These are phyloP conservation scores for Cladosporium sphaerospermum DNA, from an alignment of 2,329 filamentous ascomycete species.

Conservation along the genomic window DNA sequence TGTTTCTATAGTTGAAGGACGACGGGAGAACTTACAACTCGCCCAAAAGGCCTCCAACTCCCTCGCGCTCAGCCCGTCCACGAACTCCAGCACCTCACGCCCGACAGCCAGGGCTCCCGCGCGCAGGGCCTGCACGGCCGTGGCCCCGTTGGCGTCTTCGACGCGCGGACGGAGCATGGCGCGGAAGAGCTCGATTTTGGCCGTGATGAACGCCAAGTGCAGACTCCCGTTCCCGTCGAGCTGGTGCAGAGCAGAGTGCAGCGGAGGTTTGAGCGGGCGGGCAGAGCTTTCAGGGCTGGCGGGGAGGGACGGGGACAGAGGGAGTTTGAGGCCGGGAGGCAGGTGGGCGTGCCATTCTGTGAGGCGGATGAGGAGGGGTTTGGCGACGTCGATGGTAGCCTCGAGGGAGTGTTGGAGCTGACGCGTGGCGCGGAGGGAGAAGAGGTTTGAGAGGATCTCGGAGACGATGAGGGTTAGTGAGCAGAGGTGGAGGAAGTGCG, in stretches of 20 bases:
- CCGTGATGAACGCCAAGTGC: conserved; percentile 47
- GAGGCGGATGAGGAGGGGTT: conserved; percentile 44
- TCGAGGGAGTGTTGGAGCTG: conserved; percentile 41
- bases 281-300: conserved; percentile 10
- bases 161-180: conserved; percentile 41
- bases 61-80: conserved; percentile 24
- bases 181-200: conserved; percentile 48
- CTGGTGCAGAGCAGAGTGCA: conserved; percentile 32
- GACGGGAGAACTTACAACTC: conserved; percentile 23
- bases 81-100: conserved; percentile 27
- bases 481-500: conserved; percentile 48
- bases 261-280: conserved; percentile 16
- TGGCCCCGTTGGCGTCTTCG: conserved; percentile 21
- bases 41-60: conserved; percentile 32
- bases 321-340: conserved; percentile 30
- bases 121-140: conserved; percentile 26
- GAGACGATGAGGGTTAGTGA: conserved; percentile 47
- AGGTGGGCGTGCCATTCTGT: conserved; percentile 45
- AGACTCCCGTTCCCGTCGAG: conserved; percentile 42
- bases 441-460: conserved; percentile 42
- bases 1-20: too few relatives aligned
- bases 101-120: conserved; percentile 28
- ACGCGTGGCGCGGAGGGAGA: conserved; percentile 27
- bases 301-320: conserved; percentile 7
- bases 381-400: conserved; percentile 42